Conservation (phyloP, 176 grass and related monocot species). For the Rhynchospora tenuis region DNA sequence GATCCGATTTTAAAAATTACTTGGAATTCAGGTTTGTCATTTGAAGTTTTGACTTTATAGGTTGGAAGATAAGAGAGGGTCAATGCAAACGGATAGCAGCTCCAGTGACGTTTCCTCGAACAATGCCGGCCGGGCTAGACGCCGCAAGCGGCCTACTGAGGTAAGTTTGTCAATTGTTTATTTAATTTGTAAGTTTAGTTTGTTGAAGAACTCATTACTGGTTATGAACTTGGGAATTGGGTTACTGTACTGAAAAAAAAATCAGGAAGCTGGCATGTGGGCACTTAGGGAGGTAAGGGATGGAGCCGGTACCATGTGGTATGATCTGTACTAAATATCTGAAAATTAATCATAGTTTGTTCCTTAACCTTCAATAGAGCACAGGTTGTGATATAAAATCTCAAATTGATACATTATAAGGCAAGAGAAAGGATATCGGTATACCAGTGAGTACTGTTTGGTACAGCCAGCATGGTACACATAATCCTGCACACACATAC, state of each 20-base stretch:
- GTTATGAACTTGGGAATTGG: conserved; percentile 9
- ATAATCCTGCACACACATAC: not conserved
- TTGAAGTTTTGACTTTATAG: not conserved
- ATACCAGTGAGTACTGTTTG: not conserved
- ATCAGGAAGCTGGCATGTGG: not conserved
- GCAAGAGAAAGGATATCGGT: not conserved
- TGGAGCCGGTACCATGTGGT: not conserved
- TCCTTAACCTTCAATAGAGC: not conserved
- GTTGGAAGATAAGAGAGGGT: conserved; percentile 27
- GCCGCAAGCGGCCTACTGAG: conserved; percentile 41
- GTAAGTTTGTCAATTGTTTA: conserved; percentile 25
- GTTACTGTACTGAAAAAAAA: not conserved
- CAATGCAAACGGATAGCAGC: conserved; percentile 48
- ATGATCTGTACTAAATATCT: not conserved
- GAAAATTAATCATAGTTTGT: not conserved
- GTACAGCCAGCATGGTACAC: not conserved
- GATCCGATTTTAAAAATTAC: not conserved
- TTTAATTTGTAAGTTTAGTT: not conserved
- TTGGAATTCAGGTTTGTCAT: not conserved
- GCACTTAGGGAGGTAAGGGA: not conserved
- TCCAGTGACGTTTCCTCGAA: conserved; percentile 31
- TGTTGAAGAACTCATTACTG: not conserved
- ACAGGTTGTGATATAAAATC: not conserved
- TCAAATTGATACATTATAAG: not conserved
- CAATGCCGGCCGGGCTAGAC: conserved; percentile 44